Evolutionary conservation across 2,329 filamentous ascomycete genomes (phyloP).

Genomic region (Calonectria hongkongensis): DNA sequence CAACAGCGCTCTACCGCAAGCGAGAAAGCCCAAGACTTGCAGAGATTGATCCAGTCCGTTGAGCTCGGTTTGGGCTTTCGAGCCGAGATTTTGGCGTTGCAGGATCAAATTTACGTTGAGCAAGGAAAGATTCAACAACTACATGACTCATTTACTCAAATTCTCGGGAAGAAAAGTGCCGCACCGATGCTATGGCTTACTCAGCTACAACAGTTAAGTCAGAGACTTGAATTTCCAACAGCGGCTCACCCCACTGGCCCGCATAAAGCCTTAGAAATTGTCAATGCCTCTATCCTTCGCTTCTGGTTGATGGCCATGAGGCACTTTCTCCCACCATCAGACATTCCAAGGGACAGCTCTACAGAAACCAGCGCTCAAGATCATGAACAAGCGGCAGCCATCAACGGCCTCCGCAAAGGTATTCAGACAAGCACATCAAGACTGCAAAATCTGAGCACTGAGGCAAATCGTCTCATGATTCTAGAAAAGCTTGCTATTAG

Average conservation of each 20-base stretch:
- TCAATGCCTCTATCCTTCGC: constrained; percentile 8
- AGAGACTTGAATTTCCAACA: constrained; percentile 11
- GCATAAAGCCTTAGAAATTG: constrained; percentile 18
- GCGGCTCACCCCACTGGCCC: neutral
- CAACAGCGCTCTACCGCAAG: neutral
- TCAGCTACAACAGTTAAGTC: constrained; percentile 20
- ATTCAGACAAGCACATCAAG: constrained; percentile 16
- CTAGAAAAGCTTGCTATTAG: neutral
- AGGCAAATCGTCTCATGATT: neutral
- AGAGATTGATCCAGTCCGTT: neutral
- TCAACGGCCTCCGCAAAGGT: constrained; percentile 21
- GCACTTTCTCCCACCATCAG: constrained; percentile 3
- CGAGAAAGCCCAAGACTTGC: neutral
- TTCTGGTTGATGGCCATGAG: constrained; percentile 14
- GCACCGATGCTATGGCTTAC: constrained; percentile 31
- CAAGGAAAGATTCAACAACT: constrained; percentile 31
- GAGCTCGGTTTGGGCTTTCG: neutral
- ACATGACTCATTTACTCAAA: neutral
- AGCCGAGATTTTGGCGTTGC: constrained; percentile 16
- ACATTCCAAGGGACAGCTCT: neutral
- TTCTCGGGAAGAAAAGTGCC: constrained; percentile 22
- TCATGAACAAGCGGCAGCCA: constrained; percentile 8
- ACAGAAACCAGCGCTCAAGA: neutral
- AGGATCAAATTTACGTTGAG: constrained; percentile 12
- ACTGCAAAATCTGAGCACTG: constrained; percentile 14